Evolutionary conservation across 257 asterid genomes (phyloP), one percentile per base, ranked within the genome.

Genomic region (Jaltomata sinuosa): DNA sequence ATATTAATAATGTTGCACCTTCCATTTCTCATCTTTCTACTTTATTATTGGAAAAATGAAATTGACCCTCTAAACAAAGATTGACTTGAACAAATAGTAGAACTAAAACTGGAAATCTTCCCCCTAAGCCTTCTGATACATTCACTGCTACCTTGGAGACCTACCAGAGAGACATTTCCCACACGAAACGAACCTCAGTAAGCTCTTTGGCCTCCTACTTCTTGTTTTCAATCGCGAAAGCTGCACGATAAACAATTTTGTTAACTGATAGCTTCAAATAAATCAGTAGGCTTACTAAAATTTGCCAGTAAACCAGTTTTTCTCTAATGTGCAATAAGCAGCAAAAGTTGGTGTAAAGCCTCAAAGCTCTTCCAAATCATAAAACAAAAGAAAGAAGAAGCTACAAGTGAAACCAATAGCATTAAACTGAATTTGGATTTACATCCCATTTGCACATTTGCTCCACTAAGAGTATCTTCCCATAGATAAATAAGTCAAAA

Each of bases 151-250:
- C 87, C 92, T 92, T 88, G 97, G 90, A 88, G 97, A 93, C 87
- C 91, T 92, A 82, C 90, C 19, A 18, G 97, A 85, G 85, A 92
- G 91, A 79, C 97, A 95, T 91, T 87, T 91, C 84, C 98, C 97
- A 14, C 99, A 96, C 7, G 94, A 89, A 69, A 95, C 91, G 18
- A 84, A 91, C 89, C 87, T 92, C 90, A 96, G 90, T 89, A 93
- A 83, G 52, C 91, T 72, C 22, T 81, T 93, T 19, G 95, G 90
- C 87, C 87, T 93, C 91, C 95, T 93, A 29, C 93, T 55, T 86
- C 94, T 87, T n/a, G 92, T 84, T 85, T 86, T 93, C 93, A 92
- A 86, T 15, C 93, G 96, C 14, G 94, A 91, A 84, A 91, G 91
- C 98, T 96, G 95, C 94, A 91, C 29, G 22, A 11, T 21, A 74